Percentiles rank a stretch among this genome's conserved stretches.
Evolutionary conservation across 1,284 basidiomycete genomes (phyloP).

Genomic region (Apiotrichum laibachii): DNA sequence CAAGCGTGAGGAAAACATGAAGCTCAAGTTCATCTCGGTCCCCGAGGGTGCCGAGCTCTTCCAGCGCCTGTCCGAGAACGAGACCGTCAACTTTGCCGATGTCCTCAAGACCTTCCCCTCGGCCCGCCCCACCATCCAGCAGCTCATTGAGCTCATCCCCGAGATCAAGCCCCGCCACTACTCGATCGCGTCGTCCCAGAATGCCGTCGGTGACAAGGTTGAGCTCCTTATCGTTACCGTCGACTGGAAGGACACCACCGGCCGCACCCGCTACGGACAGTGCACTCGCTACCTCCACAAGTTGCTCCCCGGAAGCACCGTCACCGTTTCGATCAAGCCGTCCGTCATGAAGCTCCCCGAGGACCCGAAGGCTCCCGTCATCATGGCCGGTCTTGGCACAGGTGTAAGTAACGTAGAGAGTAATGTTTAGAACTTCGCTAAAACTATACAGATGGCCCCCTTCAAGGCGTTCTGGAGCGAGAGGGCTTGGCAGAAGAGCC

Average conservation of each 20-base stretch:
- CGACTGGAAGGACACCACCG: slow-evolving; percentile 83
- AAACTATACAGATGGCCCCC: slow-evolving; percentile 67
- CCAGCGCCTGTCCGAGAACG: slow-evolving; percentile 92
- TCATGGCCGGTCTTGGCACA: slow-evolving; percentile 97
- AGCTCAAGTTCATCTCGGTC: slow-evolving; percentile 87
- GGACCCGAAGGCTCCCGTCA: slow-evolving; percentile 80
- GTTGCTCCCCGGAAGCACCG: slow-evolving; percentile 81
- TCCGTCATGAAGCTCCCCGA: slow-evolving; percentile 98
- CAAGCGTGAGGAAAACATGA: slow-evolving; percentile 68
- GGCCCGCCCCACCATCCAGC: slow-evolving; percentile 75
- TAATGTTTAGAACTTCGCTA: too few species aligned
- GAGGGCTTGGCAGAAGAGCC: slow-evolving; percentile 74
- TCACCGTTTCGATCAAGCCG: slow-evolving; percentile 96
- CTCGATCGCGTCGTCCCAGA: slow-evolving; percentile 93
- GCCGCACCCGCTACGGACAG: slow-evolving; percentile 80
- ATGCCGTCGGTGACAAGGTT: slow-evolving; percentile 88
- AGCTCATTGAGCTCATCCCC: slow-evolving; percentile 79
- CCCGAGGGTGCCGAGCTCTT: slow-evolving; percentile 88
- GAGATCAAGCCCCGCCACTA: slow-evolving; percentile 98
- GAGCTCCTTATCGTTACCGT: slow-evolving; percentile 95
- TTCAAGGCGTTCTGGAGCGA: slow-evolving; percentile 98
- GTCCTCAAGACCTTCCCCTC: slow-evolving; percentile 75
- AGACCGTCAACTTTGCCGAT: slow-evolving; percentile 92
- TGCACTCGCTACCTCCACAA: slow-evolving; percentile 91
- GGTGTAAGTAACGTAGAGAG: slow-evolving; percentile 57